Conservation (phyloP, 2,329 filamentous ascomycete species). For the Exophiala phaeomuriformis region DNA sequence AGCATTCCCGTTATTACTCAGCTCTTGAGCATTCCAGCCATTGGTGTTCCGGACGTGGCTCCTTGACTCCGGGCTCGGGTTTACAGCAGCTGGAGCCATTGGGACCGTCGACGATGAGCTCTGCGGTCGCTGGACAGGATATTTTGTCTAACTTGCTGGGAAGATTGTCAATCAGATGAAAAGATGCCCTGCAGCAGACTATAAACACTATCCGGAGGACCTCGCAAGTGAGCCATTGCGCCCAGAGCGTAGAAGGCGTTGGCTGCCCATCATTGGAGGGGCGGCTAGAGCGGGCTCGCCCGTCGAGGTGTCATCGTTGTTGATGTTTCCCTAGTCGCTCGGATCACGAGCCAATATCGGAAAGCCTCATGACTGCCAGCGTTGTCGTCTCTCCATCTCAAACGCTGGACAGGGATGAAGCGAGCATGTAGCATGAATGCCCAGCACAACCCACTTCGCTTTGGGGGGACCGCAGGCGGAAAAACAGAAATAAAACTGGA, state of each 20-base stretch:
- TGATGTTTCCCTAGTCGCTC: neutral
- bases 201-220: neutral
- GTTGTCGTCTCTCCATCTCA: neutral
- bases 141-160: neutral
- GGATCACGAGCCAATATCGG: neutral
- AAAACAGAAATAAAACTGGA: neutral
- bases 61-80: neutral
- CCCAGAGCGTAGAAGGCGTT: neutral
- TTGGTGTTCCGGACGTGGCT: conserved; percentile 2
- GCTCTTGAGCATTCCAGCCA: neutral
- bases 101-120: neutral
- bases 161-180: neutral
- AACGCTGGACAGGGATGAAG: conserved; percentile 2
- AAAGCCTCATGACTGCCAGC: neutral
- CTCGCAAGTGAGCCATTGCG: neutral
- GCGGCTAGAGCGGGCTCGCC: conserved; percentile 4
- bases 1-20: neutral
- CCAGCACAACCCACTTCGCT: neutral
- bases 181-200: neutral
- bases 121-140: neutral
- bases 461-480: neutral
- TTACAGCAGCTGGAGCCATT: conserved; percentile 12
- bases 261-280: neutral
- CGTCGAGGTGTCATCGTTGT: neutral
- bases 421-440: neutral